A percentile compares a stretch with the other conserved stretches of the same genome.
phyloP scores from a whole-genome alignment of 106 monocot genomes.

The Dioscorea alata region DNA sequence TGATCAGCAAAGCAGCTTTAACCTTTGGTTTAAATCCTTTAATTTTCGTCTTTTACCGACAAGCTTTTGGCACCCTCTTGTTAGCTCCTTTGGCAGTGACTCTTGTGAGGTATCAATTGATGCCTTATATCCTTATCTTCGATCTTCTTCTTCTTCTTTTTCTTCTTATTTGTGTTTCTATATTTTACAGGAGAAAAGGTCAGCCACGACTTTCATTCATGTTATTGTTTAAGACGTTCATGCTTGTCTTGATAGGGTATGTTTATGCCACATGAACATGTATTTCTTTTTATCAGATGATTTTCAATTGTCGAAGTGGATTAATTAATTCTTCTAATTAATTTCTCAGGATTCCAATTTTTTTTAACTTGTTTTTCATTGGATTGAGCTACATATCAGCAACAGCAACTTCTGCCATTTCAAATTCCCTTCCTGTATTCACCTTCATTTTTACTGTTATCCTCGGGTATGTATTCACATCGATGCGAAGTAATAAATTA shows the following conservation, averaged over 20 bases:
- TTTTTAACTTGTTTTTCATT: constrained; percentile 23
- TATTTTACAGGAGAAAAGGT: neutral
- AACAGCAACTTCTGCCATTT: constrained; percentile 25
- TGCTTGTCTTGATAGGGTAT: constrained; percentile 51
- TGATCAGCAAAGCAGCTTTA: constrained; percentile 20
- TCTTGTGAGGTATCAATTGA: constrained; percentile 1
- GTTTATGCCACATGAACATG: neutral
- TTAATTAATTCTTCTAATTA: neutral
- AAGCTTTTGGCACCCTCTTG: neutral
- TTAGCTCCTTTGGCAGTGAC: neutral
- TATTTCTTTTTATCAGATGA: neutral
- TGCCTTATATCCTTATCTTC: too few relatives aligned
- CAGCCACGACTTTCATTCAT: constrained; percentile 15
- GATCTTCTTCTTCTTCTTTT: too few relatives aligned
- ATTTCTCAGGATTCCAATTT: constrained; percentile 28
- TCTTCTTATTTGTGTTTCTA: too few relatives aligned
- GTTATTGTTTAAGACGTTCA: constrained; percentile 37
- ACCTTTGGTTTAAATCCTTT: constrained; percentile 20
- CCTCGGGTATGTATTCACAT: constrained; percentile 16
- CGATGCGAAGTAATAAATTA: too few relatives aligned
- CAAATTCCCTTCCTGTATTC: constrained; percentile 28
- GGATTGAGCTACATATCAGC: constrained; percentile 41
- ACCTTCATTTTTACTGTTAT: constrained; percentile 39
- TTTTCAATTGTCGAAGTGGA: too few relatives aligned
- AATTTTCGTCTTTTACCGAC: constrained; percentile 29